Evolutionary conservation across 495 filamentous ascomycete species (phyloP), one percentile per base, ranked within the genome.

Genomic region (Podospora appendiculata): DNA sequence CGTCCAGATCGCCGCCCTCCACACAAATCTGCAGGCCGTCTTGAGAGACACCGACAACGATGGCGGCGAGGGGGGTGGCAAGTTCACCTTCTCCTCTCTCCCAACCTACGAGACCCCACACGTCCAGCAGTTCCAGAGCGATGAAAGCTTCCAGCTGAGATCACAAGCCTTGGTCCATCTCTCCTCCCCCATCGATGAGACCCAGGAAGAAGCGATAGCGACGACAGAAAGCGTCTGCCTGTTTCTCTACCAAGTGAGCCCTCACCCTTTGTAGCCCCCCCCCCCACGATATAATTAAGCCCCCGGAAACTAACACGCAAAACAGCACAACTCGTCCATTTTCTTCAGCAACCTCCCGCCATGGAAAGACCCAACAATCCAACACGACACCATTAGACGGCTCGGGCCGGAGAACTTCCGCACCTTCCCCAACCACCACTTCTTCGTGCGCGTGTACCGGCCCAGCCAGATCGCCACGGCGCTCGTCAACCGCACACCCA

Each of bases 361-460:
- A 3, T 67, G 66, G 63, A 68, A 58, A 48, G 57, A 64, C 8
- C 35, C 60, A 1, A 41, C 63, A 1, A 52, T 39, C 12, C 53
- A 64, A 14, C 35, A 53, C 50, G 66, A 72, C 43, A 34, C 41
- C 6, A 61, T 75, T 40, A 60, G 68, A 13, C 60, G 63, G n/a
- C 59, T 57, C 9, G 74, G 73, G 1, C 73, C 74, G 3, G 51
- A 58, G 1, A 52, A 51, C 34, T 76, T 74, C 25, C 67, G 64
- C 18, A 51, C 56, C 0, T 77, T 77, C 45, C 74, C 74, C 4
- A 60, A 64, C 8, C 74, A 77, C 52, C 73, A 77, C 57, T 77
- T 75, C 53, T 76, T 75, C 45, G 71, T 65, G 18, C 68, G 74
- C 2, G 66, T 76, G 17, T 77, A 71, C 41, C 69, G 73, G 16